phyloP scores from a whole-genome alignment of 2,329 filamentous ascomycete species.

The Teratosphaeria pseudoeucalypti region DNA sequence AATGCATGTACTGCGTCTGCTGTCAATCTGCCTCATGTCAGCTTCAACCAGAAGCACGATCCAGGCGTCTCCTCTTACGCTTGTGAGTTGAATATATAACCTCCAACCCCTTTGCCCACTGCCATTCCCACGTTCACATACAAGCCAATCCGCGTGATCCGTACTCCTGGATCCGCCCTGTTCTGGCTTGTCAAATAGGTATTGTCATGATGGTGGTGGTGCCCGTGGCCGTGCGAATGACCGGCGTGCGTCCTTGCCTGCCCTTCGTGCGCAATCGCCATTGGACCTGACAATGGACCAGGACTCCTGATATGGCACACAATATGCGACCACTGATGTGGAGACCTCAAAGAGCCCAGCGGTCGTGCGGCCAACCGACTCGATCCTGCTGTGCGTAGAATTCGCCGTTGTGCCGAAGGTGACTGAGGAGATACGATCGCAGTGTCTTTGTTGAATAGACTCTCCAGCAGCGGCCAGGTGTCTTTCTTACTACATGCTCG shows the following conservation, averaged over 20 bases:
- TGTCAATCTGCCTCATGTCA: constrained; percentile 14
- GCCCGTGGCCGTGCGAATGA: constrained; percentile 40
- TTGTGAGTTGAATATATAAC: constrained; percentile 91
- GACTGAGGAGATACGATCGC: background rate
- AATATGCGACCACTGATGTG: constrained; percentile 25
- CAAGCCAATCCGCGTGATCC: constrained; percentile 81
- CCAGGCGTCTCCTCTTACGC: constrained; percentile 22
- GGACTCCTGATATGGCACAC: constrained; percentile 17
- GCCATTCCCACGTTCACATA: constrained; percentile 92
- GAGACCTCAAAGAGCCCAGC: constrained; percentile 9
- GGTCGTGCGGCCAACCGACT: background rate
- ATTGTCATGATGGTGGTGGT: constrained; percentile 78
- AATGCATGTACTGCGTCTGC: constrained; percentile 93
- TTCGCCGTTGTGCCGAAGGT: background rate
- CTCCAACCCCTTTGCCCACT: constrained; percentile 80
- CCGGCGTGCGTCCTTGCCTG: constrained; percentile 23
- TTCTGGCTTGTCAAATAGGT: constrained; percentile 69
- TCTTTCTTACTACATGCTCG: constrained; percentile 2
- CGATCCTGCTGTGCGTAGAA: background rate
- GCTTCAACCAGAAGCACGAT: background rate
- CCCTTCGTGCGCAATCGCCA: constrained; percentile 9
- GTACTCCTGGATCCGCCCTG: constrained; percentile 84
- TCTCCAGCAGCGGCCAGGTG: constrained; percentile 1
- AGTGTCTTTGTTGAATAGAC: background rate
- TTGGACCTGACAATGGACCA: constrained; percentile 6